phyloP scores from a whole-genome alignment of 345 rosid species.

The Anacardium occidentale region DNA sequence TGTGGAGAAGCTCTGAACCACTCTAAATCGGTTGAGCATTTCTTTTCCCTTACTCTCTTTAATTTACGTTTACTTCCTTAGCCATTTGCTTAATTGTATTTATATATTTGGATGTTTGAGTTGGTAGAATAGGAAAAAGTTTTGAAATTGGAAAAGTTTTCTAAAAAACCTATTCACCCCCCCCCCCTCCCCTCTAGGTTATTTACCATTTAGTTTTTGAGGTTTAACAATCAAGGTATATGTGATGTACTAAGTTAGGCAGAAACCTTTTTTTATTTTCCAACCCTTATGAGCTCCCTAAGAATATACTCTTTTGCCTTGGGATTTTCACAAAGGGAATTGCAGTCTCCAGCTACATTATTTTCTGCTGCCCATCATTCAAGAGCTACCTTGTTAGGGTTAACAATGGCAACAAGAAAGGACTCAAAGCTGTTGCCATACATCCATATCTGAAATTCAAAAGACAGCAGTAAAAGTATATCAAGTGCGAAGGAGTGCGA shows the following conservation, averaged over 20 bases:
- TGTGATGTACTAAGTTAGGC: not conserved
- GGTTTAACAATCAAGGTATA: not conserved
- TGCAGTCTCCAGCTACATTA: conserved; percentile 59
- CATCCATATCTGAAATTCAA: conserved; percentile 70
- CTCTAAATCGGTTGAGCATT: no score
- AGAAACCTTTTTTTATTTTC: conserved; percentile 72
- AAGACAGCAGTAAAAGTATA: not conserved
- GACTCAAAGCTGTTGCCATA: conserved; percentile 96
- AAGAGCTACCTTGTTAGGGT: conserved; percentile 72
- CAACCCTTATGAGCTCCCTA: conserved; percentile 68
- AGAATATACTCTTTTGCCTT: conserved; percentile 66
- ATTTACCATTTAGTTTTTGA: no score
- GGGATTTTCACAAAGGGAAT: conserved; percentile 59
- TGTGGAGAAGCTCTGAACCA: no score
- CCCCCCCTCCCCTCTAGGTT: no score
- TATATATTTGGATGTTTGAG: no score
- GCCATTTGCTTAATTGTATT: no score
- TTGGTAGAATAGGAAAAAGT: no score
- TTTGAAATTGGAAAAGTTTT: no score
- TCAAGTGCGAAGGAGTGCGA: no score
- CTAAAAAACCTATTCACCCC: no score
- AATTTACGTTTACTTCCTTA: no score
- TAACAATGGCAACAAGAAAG: conserved; percentile 75
- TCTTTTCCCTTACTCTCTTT: no score
- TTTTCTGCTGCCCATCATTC: conserved; percentile 80